Base-by-base conservation (phyloP, 331 rosid genomes). In the Malus hybrid region DNA sequence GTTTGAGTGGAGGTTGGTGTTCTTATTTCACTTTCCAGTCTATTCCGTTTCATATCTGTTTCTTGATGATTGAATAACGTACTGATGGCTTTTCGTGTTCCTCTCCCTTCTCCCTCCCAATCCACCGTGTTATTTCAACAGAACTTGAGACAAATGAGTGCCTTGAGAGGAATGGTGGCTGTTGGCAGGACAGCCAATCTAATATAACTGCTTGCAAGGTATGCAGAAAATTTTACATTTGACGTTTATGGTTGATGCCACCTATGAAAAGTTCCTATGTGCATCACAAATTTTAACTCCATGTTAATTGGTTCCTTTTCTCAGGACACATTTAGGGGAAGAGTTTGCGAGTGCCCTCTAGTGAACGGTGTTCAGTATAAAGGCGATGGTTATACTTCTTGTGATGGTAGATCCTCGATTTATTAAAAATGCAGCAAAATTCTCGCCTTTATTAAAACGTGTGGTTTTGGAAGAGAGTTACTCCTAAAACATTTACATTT, bases 321-420 rank as follows among this genome's bases (percentile, higher is more conserved):
- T 72, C 92, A 94, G 99, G 99, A 94, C 76, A 94, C 99, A 44
- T 94, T 90, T 67, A 78, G 99, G 83, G 99, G 99, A 84, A 90
- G 97, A 89, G 87, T 94, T 81, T 94, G 99, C 2, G 92, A 92
- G 85, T 94, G 99, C 80, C 99, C 99, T 56, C 72, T 81, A 22
- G 92, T 84, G 72, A 82, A 83, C 6, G 99, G 99, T 65, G 90
- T 94, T 80, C 96, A 89, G 77, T 94, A 94, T 44, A 87, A 10
- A 75, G 99, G 99, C 56, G 93, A 92, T 82, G 99, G 99, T 36
- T 94, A 92, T 77, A 73, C 85, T 44, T 75, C 87, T 67, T 94
- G 99, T 69, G 82, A 80, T 78, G 97, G 99, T 94, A 87, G 34
- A 67, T 56, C 69, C 28, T 73, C 42, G 12, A 39, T 61, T 33